A percentile compares a stretch with the other conserved stretches of the same genome.
These are phyloP conservation scores for Collybiopsis confluens DNA, from an alignment of 768 basidiomycete genomes.

Conservation along the genomic window DNA sequence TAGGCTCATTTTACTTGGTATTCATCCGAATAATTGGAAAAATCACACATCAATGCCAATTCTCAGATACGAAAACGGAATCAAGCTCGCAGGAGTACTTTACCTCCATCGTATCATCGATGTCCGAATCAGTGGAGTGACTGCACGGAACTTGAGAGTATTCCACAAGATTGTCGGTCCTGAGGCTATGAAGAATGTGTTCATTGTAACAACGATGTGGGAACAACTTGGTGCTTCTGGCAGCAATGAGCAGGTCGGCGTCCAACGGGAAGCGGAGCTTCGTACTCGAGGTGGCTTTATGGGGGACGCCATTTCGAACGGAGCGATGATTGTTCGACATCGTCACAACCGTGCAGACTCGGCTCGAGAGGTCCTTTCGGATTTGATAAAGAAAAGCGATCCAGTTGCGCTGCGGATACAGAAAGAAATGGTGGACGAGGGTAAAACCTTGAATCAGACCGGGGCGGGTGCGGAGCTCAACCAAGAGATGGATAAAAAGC, in stretches of 20 bases:
- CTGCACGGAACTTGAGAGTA: slow-evolving; percentile 45
- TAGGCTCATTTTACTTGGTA: not conserved
- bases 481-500: not conserved
- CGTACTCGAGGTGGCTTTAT: slow-evolving; percentile 39
- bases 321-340: slow-evolving; percentile 41
- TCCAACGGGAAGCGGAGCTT: slow-evolving; percentile 44
- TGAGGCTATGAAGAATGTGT: slow-evolving; percentile 41
- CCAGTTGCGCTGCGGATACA: slow-evolving; percentile 15
- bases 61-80: slow-evolving; percentile 10
- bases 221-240: slow-evolving; percentile 32
- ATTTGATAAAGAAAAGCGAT: slow-evolving; percentile 19
- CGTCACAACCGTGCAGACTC: slow-evolving; percentile 25
- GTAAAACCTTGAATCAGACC: slow-evolving; percentile 29
- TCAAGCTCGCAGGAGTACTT: slow-evolving; percentile 36
- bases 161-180: slow-evolving; percentile 52
- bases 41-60: too few relatives aligned
- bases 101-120: slow-evolving; percentile 55
- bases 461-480: slow-evolving; percentile 20
- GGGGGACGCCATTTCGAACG: slow-evolving; percentile 46
- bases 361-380: slow-evolving; percentile 26
- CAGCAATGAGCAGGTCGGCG: slow-evolving; percentile 29
- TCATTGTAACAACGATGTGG: slow-evolving; percentile 56
- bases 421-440: slow-evolving; percentile 16
- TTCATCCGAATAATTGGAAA: not conserved
- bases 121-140: slow-evolving; percentile 44